Base-by-base conservation (phyloP, 768 basidiomycete genomes). In the Leccinum fibrillosum region DNA sequence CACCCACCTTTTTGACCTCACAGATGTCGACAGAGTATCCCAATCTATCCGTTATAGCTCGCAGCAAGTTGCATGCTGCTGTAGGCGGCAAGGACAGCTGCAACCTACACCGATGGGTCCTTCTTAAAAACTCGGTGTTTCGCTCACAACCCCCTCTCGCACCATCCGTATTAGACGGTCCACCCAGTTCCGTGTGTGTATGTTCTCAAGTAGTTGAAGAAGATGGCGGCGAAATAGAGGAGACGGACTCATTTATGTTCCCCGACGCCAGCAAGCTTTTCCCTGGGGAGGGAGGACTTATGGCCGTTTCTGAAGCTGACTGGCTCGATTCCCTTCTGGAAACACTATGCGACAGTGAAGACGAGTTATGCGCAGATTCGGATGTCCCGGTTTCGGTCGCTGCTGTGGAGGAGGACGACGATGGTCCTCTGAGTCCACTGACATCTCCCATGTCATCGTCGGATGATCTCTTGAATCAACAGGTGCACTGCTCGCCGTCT, bases 291-390 rank as follows among this genome's bases (percentile, higher is more conserved):
- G 59, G 61, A 50, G 59, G 69, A 45, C 55, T 77, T 53, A 72
- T 75, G 64, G 66, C 75, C 61, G 75, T 77, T 62, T 85, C 86
- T 17, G 90, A 94, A 73, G 85, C 84, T 54, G 81, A 85, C 66
- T 93, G 91, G 91, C 81, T 93, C 53, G 88, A 92, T 72, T 88
- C 90, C 37, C 76, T 93, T 54, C 71, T 92, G 64, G 87, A 92
- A 75, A 82, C 80, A 10, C 80, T 93, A 32, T 83, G 80, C 61
- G 88, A 89, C 68, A 86, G 83, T 57, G 86, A 86, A 47, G 85
- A 89, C 55, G 85, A 88, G 52, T 78, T 77, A 63, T 66, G 68
- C 55, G 62, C 75, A 17, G 79, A 82, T 56, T 68, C 76, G 28
- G 82, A 83, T 54, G 69, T 74, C 57, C 76, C 74, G 57, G 72